A percentile compares a stretch with the other conserved stretches of the same genome.
Evolutionary conservation across 78 protist species (phyloP).

Genomic region (Dictyostelium citrinum): DNA sequence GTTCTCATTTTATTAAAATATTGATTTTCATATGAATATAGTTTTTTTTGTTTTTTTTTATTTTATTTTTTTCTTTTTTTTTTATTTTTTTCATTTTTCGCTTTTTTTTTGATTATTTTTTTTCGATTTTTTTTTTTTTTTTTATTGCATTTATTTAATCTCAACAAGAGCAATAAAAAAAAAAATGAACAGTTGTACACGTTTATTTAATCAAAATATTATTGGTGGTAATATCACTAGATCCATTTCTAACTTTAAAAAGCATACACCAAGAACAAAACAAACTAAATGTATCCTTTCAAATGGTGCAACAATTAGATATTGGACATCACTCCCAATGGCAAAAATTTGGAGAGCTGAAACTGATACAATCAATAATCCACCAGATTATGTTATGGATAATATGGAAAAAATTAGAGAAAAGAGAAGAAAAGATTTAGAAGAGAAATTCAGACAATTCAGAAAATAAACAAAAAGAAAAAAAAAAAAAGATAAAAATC

Average conservation of each 20-base stretch:
- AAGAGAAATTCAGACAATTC: conserved; percentile 15
- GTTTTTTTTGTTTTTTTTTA: not conserved
- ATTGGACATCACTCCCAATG: conserved; percentile 20
- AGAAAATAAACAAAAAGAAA: not conserved
- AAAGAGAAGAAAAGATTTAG: not conserved
- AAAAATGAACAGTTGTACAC: not conserved
- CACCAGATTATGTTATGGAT: conserved; percentile 18
- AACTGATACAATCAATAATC: not conserved
- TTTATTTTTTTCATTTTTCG: not conserved
- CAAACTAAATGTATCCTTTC: conserved; percentile 12
- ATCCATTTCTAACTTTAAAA: not conserved
- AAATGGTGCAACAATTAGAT: conserved; percentile 50
- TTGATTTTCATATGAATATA: not conserved
- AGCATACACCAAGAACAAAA: conserved; percentile 10
- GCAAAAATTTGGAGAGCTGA: conserved; percentile 39
- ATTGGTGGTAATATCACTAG: not conserved
- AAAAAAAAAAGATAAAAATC: not conserved
- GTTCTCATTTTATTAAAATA: not conserved
- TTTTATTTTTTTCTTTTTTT: not conserved
- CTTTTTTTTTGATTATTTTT: not conserved
- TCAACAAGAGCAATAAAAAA: no score
- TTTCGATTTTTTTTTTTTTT: not conserved
- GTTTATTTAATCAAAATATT: not conserved
- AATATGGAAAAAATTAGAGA: not conserved
- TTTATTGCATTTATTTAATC: not conserved